Conservation (phyloP, 495 filamentous ascomycete genomes). For the Neurospora sp. region DNA sequence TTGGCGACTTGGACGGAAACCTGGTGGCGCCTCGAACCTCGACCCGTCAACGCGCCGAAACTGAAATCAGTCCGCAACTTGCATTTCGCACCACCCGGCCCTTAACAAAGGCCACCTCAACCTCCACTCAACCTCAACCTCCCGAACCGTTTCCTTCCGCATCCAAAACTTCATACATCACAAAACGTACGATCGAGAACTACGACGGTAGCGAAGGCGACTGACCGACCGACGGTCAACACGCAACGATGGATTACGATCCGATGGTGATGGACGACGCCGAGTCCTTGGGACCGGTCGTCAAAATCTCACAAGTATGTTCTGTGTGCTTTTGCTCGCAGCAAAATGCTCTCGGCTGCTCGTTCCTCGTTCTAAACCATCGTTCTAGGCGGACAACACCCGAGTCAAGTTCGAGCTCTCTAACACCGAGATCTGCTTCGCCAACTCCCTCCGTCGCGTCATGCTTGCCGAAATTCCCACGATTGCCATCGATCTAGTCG, state of each 20-base stretch:
- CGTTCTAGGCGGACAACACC: slow-evolving; percentile 49
- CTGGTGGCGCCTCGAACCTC: neutral
- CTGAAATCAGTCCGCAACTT: neutral
- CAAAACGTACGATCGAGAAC: neutral
- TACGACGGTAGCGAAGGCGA: neutral
- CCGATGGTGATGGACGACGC: slow-evolving; percentile 48
- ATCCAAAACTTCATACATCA: neutral
- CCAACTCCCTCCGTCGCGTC: slow-evolving; percentile 85
- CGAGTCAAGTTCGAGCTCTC: slow-evolving; percentile 75
- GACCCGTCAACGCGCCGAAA: neutral
- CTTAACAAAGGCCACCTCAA: neutral
- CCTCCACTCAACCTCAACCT: neutral
- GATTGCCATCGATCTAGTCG: slow-evolving; percentile 88
- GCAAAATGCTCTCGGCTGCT: neutral
- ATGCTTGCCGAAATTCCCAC: slow-evolving; percentile 94
- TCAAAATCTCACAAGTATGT: slow-evolving; percentile 61
- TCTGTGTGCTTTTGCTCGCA: slow-evolving; percentile 5
- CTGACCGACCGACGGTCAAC: neutral
- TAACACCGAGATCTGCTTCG: slow-evolving; percentile 76
- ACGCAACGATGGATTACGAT: slow-evolving; percentile 53
- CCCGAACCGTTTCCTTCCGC: neutral
- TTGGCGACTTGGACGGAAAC: neutral
- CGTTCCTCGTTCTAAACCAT: slow-evolving; percentile 3
- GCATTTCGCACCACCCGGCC: neutral
- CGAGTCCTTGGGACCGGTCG: slow-evolving; percentile 55